A percentile compares a stretch with the other conserved stretches of the same genome.
Evolutionary conservation across 2,329 filamentous ascomycete genomes (phyloP).

Genomic region (Apiospora pterosperma): DNA sequence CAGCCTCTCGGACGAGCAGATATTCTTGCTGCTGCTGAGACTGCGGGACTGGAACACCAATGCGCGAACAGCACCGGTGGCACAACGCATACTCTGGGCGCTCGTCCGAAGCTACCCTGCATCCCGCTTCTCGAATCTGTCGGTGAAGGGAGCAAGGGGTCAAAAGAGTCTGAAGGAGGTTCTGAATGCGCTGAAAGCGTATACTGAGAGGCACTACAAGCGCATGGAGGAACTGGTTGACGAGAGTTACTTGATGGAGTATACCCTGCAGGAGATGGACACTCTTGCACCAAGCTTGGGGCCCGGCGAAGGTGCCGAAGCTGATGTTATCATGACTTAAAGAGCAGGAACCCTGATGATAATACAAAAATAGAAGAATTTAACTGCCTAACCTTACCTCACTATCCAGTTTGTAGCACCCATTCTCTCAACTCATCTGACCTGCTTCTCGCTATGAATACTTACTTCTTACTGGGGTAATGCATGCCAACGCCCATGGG

Average conservation of each 20-base stretch:
- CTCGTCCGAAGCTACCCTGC: constrained; percentile 80
- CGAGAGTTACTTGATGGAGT: constrained; percentile 92
- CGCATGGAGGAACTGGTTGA: constrained; percentile 86
- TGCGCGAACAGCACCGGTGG: constrained; percentile 76
- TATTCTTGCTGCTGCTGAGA: constrained; percentile 77
- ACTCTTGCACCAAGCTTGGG: constrained; percentile 4
- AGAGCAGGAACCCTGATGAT: not conserved
- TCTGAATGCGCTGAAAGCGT: constrained; percentile 79
- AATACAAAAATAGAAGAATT: not conserved
- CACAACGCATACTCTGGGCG: constrained; percentile 79
- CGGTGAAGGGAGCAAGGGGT: constrained; percentile 53
- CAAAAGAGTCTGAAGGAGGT: constrained; percentile 76
- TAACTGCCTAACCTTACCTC: not conserved
- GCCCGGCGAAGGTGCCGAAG: not conserved
- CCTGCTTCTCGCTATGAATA: not conserved
- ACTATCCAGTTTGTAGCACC: no score
- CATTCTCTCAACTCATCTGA: no score
- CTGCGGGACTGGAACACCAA: constrained; percentile 98
- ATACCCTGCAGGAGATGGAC: constrained; percentile 91
- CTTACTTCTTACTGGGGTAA: no score
- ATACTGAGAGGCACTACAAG: constrained; percentile 91
- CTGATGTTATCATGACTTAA: constrained; percentile 5
- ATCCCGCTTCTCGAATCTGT: constrained; percentile 69
- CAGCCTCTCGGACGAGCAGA: constrained; percentile 77
- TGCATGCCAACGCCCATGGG: no score